These are phyloP conservation scores for Irpex sp. DNA, from an alignment of 1,284 basidiomycete species.

Conservation along the genomic window DNA sequence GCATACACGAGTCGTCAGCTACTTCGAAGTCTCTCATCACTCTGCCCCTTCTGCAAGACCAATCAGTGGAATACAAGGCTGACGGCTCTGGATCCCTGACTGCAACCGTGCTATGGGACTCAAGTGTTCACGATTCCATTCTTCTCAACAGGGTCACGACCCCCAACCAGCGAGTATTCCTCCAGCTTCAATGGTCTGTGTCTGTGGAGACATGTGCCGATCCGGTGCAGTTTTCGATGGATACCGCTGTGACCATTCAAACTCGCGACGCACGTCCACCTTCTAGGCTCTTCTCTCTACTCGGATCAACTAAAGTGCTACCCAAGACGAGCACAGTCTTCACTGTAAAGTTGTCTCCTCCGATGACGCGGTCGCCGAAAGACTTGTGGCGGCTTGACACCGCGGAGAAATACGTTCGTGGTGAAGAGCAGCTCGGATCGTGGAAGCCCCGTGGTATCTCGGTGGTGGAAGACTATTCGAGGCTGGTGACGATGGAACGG, in stretches of 20 bases:
- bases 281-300: constrained; percentile 70
- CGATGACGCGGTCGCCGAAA: constrained; percentile 80
- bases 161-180: constrained; percentile 72
- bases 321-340: constrained; percentile 82
- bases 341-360: constrained; percentile 77
- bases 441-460: constrained; percentile 90
- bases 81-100: constrained; percentile 78
- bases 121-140: constrained; percentile 84
- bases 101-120: constrained; percentile 87
- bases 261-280: constrained; percentile 85
- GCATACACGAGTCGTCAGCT: constrained; percentile 60
- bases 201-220: constrained; percentile 82
- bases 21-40: constrained; percentile 65
- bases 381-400: constrained; percentile 97
- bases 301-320: constrained; percentile 72
- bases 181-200: constrained; percentile 77
- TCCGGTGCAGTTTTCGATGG: constrained; percentile 84
- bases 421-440: constrained; percentile 77
- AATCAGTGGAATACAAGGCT: constrained; percentile 67
- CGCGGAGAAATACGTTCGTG: constrained; percentile 88
- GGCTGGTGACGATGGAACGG: constrained; percentile 66
- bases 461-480: constrained; percentile 82
- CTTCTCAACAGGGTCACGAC: constrained; percentile 86
- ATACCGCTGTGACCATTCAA: constrained; percentile 85
- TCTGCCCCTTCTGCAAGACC: constrained; percentile 71